These are phyloP conservation scores for Galeopsis tetrahit DNA, from an alignment of 257 asterid genomes.

Conservation along the genomic window DNA sequence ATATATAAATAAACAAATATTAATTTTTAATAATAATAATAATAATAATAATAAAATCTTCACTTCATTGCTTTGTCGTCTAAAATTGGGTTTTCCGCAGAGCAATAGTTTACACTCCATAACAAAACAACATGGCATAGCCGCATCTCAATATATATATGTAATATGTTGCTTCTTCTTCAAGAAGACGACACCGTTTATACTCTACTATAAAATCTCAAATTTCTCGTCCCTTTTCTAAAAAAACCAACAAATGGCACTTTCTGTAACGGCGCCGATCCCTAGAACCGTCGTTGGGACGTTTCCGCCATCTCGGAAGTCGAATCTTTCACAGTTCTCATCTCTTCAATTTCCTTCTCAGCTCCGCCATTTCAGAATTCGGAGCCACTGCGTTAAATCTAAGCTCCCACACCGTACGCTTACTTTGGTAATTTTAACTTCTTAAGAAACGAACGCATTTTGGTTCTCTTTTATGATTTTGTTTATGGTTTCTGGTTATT, in stretches of 20 bases:
- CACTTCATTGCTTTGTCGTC: not conserved
- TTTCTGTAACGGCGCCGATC: constrained; percentile 34
- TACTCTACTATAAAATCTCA: constrained; percentile 3
- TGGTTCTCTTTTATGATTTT: not conserved
- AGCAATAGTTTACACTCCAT: constrained; percentile 16
- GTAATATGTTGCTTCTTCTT: not conserved
- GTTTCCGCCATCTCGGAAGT: constrained; percentile 29
- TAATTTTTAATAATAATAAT: too few species aligned
- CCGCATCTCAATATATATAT: not conserved
- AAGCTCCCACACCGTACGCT: constrained; percentile 39
- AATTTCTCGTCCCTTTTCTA: constrained; percentile 12
- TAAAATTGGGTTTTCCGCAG: not conserved
- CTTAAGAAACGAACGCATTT: not conserved
- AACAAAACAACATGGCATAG: not conserved
- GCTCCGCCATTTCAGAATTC: constrained; percentile 32
- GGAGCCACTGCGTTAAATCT: constrained; percentile 35
- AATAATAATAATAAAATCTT: too few species aligned
- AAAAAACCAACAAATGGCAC: constrained; percentile 45
- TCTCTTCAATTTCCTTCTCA: constrained; percentile 55
- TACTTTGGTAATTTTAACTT: constrained; percentile 41
- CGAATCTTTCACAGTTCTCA: constrained; percentile 46
- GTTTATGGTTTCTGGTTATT: not conserved
- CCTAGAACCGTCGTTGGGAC: constrained; percentile 27
- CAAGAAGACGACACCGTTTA: not conserved
- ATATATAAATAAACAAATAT: too few species aligned